A percentile compares a stretch with the other conserved stretches of the same genome.
Conservation (phyloP, 345 rosid genomes). For the Adansonia digitata region DNA sequence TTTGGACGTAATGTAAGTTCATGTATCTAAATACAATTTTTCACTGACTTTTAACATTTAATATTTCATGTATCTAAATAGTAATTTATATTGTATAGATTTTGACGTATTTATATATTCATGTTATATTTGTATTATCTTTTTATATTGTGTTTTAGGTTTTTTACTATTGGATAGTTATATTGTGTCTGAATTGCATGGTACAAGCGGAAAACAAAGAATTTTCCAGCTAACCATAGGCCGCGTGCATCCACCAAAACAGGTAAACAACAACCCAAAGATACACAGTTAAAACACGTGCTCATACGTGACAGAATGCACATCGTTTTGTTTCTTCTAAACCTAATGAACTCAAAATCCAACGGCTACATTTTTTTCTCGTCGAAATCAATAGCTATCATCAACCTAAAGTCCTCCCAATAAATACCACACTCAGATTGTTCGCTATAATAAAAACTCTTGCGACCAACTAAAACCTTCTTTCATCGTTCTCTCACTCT, state of each 20-base stretch:
- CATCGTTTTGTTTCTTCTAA: neutral
- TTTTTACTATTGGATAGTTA: no score
- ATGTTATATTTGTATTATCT: no score
- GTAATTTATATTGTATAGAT: no score
- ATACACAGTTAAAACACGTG: neutral
- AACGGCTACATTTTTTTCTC: neutral
- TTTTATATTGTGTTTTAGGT: no score
- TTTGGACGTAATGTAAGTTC: no score
- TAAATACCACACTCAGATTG: neutral
- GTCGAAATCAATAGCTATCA: neutral
- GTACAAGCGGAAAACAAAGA: no score
- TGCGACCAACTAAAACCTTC: neutral
- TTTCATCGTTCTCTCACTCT: neutral
- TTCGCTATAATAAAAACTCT: neutral
- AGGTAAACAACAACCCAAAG: neutral
- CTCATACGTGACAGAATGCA: neutral
- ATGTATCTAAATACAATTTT: no score
- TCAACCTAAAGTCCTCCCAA: neutral
- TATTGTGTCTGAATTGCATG: no score
- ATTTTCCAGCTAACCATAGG: no score
- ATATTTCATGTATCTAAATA: no score
- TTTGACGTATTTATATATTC: no score
- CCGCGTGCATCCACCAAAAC: neutral
- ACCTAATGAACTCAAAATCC: neutral
- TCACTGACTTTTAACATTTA: no score